A percentile compares a stretch with the other conserved stretches of the same genome.
Evolutionary conservation across 805 yeast genomes (phyloP).

Genomic region (Saturnispora quitensis): DNA sequence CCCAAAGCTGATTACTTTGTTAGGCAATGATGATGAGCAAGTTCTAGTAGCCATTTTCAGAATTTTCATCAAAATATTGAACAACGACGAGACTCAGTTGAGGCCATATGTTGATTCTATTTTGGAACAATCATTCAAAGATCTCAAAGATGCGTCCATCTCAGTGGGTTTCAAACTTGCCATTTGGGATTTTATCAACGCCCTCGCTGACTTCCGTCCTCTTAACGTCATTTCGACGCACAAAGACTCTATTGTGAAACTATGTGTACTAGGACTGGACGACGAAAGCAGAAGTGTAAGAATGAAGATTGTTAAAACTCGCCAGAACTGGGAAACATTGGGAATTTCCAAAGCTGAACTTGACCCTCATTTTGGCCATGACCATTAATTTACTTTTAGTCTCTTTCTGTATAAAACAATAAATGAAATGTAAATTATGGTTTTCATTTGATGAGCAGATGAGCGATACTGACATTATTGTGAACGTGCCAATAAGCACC

Average conservation of each 20-base stretch:
- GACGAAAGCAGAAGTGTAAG: constrained; percentile 71
- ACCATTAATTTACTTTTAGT: not conserved
- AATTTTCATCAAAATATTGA: constrained; percentile 7
- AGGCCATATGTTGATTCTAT: constrained; percentile 12
- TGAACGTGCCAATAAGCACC: not conserved
- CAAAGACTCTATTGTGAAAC: constrained; percentile 38
- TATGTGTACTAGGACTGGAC: constrained; percentile 47
- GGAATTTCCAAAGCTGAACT: constrained; percentile 12
- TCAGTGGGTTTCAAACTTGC: not conserved
- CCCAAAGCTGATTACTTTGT: constrained; percentile 9
- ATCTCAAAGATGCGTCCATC: not conserved
- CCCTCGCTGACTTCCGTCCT: constrained; percentile 33
- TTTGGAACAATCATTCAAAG: not conserved
- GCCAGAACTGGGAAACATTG: constrained; percentile 65
- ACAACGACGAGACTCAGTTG: not conserved
- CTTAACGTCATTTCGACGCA: constrained; percentile 40
- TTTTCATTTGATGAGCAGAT: not conserved
- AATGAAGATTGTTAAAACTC: constrained; percentile 64
- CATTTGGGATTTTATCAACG: constrained; percentile 16
- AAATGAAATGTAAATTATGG: not conserved
- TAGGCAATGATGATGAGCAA: constrained; percentile 5
- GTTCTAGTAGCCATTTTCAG: constrained; percentile 6
- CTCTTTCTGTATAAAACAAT: not conserved
- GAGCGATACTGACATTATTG: not conserved
- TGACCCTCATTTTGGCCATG: constrained; percentile 2